Conservation (phyloP, 805 yeast genomes). For the Groenewaldozyma salmanticensis region DNA sequence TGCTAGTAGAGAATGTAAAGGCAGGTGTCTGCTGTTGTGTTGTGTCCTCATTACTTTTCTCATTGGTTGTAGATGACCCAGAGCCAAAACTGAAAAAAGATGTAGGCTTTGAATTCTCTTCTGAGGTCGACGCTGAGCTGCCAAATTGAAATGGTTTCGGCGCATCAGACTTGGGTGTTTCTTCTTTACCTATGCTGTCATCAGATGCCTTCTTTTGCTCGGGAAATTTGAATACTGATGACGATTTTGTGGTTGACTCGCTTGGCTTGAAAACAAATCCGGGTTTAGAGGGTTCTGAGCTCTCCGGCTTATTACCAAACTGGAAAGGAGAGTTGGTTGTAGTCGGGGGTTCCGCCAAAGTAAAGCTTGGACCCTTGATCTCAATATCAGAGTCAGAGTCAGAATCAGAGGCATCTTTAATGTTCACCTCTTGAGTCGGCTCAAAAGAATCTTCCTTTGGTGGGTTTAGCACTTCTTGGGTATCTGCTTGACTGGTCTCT, state of each 20-base stretch:
- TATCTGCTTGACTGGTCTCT: background rate
- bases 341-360: slow-evolving; percentile 37
- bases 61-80: background rate
- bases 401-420: slow-evolving; percentile 16
- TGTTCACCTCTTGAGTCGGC: background rate
- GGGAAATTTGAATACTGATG: slow-evolving; percentile 7
- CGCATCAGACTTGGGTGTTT: background rate
- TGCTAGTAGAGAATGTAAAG: background rate
- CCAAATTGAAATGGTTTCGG: no score
- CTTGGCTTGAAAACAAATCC: slow-evolving; percentile 29
- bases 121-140: no score
- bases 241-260: background rate
- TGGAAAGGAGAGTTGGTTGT: slow-evolving; percentile 40
- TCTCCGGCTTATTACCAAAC: slow-evolving; percentile 25
- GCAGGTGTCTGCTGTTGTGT: no score
- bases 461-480: no score
- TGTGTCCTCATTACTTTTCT: background rate
- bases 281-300: slow-evolving; percentile 18
- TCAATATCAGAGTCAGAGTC: slow-evolving; percentile 55
- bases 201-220: background rate
- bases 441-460: background rate
- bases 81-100: no score
- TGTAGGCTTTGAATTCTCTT: background rate
- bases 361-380: slow-evolving; percentile 66
- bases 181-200: background rate